Evolutionary conservation across 176 grass and related monocot genomes (phyloP).

Genomic region (Urochloa ruziziensis): DNA sequence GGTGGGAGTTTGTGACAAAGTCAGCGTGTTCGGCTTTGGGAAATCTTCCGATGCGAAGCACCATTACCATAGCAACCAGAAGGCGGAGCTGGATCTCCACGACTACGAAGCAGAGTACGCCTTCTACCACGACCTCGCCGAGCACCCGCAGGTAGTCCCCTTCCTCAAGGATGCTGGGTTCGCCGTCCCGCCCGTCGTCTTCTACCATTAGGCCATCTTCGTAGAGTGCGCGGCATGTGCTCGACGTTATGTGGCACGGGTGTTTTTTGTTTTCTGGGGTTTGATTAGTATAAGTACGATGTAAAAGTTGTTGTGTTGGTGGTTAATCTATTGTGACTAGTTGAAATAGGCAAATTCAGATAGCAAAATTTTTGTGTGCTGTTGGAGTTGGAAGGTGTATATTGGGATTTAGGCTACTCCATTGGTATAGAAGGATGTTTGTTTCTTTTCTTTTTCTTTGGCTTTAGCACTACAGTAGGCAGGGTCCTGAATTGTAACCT

Average conservation of each 20-base stretch:
- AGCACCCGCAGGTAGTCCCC: constrained; percentile 69
- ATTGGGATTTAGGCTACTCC: constrained; percentile 43
- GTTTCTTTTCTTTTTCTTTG: background rate
- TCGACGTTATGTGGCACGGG: constrained; percentile 24
- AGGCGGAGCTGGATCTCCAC: constrained; percentile 82
- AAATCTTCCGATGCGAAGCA: constrained; percentile 72
- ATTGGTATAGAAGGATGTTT: constrained; percentile 23
- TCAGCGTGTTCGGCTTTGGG: constrained; percentile 87
- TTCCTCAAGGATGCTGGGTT: constrained; percentile 72
- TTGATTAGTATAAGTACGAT: constrained; percentile 13
- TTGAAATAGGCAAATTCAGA: constrained; percentile 25
- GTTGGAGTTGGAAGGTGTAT: constrained; percentile 32
- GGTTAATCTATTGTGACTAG: constrained; percentile 39
- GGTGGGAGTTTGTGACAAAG: constrained; percentile 70
- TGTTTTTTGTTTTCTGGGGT: background rate
- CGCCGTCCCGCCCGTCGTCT: constrained; percentile 60
- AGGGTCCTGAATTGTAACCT: constrained; percentile 33
- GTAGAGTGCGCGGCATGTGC: background rate
- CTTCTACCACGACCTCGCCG: constrained; percentile 69
- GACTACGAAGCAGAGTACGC: constrained; percentile 95
- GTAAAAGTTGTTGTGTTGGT: constrained; percentile 37
- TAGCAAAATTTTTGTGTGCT: constrained; percentile 23
- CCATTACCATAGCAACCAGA: constrained; percentile 97
- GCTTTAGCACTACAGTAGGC: background rate
- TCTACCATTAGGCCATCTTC: constrained; percentile 59